phyloP scores from a whole-genome alignment of 768 basidiomycete genomes.

The Gloeopeniophorella convolvens region DNA sequence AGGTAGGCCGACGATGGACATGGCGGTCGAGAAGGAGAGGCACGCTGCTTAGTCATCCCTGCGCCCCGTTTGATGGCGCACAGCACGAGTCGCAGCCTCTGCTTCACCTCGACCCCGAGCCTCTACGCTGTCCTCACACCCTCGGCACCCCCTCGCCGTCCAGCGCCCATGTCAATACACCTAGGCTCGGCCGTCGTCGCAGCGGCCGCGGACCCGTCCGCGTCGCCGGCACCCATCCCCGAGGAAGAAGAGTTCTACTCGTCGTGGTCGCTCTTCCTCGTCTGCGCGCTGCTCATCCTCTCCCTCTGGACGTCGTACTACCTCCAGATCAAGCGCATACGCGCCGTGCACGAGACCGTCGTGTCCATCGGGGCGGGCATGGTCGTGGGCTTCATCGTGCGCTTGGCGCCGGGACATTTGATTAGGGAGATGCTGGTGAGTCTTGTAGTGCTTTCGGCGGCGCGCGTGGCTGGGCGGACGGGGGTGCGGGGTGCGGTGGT shows the following conservation, averaged over 20 bases:
- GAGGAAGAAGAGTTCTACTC: constrained; percentile 90
- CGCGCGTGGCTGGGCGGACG: neutral
- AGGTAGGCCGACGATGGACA: too few species aligned
- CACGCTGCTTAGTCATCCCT: too few species aligned
- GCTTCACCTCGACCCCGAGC: too few species aligned
- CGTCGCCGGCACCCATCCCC: constrained; percentile 7
- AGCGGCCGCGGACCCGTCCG: constrained; percentile 13
- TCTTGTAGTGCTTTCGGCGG: constrained; percentile 13
- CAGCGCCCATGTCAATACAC: constrained; percentile 17
- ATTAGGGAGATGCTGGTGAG: constrained; percentile 97
- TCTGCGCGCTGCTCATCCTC: constrained; percentile 85
- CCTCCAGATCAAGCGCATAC: constrained; percentile 93
- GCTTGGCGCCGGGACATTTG: constrained; percentile 87
- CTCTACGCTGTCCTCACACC: too few species aligned
- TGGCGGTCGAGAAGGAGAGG: too few species aligned
- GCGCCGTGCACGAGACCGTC: constrained; percentile 92
- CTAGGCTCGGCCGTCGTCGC: constrained; percentile 6
- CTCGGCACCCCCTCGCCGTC: too few species aligned
- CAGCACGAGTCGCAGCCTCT: too few species aligned
- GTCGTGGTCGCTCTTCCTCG: constrained; percentile 91
- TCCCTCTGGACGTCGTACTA: constrained; percentile 97
- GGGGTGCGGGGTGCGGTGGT: neutral
- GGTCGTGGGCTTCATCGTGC: constrained; percentile 87
- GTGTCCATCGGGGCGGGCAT: constrained; percentile 95
- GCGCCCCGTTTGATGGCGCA: too few species aligned